Evolutionary conservation across 345 rosid species (phyloP).

Genomic region (Pelargonium nanum): DNA sequence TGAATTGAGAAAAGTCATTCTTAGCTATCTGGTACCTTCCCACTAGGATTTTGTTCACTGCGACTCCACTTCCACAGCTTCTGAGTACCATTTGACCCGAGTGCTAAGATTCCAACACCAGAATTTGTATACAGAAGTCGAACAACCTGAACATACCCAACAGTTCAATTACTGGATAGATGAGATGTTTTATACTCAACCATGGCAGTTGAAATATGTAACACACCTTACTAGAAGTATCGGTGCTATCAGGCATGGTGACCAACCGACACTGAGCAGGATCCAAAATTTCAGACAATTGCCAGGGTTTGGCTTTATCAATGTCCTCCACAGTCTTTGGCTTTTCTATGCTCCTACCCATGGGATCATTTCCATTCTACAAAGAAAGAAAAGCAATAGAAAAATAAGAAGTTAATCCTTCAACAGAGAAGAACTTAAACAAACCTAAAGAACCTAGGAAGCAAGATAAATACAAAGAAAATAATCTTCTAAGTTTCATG

Average conservation of each 20-base stretch:
- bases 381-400: not conserved
- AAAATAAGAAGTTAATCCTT: not conserved
- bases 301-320: slow-evolving; percentile 71
- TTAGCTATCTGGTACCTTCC: slow-evolving; percentile 41
- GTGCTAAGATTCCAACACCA: slow-evolving; percentile 72
- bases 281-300: slow-evolving; percentile 62
- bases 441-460: not conserved
- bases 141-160: slow-evolving; percentile 40
- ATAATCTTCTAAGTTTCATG: not conserved
- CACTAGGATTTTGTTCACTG: slow-evolving; percentile 65
- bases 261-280: slow-evolving; percentile 58
- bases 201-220: slow-evolving; percentile 6
- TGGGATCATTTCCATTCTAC: slow-evolving; percentile 74
- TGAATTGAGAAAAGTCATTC: not conserved
- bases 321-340: slow-evolving; percentile 52
- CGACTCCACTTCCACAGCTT: slow-evolving; percentile 71
- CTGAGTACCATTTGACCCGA: slow-evolving; percentile 62
- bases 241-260: slow-evolving; percentile 54
- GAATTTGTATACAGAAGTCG: slow-evolving; percentile 80
- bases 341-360: slow-evolving; percentile 60
- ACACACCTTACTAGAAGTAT: slow-evolving; percentile 63
- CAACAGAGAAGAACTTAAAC: not conserved
- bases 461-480: not conserved
- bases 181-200: not conserved
- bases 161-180: not conserved